A percentile compares a stretch with the other conserved stretches of the same genome.
phyloP scores from a whole-genome alignment of 305 asterid species.

The Solanum hybrid region DNA sequence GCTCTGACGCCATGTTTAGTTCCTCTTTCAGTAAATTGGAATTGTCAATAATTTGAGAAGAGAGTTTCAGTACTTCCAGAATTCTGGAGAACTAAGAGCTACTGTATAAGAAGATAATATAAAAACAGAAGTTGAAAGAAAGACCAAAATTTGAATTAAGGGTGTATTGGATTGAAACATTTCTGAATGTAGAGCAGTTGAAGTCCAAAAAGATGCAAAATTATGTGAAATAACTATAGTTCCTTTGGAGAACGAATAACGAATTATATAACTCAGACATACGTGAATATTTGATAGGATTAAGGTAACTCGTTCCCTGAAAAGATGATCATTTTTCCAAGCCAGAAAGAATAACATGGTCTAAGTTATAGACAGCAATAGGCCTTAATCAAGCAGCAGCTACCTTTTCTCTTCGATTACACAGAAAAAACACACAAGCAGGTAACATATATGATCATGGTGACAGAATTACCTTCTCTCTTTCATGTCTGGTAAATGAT shows the following conservation, averaged over 20 bases:
- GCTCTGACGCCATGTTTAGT: not conserved
- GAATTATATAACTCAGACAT: not conserved
- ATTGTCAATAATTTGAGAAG: not conserved
- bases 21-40: not conserved
- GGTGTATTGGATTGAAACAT: not conserved
- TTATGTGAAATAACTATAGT: not conserved
- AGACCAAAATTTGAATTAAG: not conserved
- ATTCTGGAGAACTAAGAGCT: not conserved
- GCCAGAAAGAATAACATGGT: not conserved
- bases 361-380: not conserved
- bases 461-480: conserved; percentile 28
- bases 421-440: not conserved
- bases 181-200: not conserved
- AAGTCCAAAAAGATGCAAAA: not conserved
- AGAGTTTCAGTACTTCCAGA: not conserved
- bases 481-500: conserved; percentile 16
- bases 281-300: not conserved
- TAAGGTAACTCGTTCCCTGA: not conserved
- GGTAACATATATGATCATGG: not conserved
- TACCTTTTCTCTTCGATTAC: not conserved
- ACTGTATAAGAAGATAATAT: not conserved
- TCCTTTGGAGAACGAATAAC: not conserved
- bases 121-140: not conserved
- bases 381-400: not conserved
- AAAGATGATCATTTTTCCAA: not conserved